Base-by-base conservation (phyloP, 1,284 basidiomycete species). In the Inonotus obliquus region DNA sequence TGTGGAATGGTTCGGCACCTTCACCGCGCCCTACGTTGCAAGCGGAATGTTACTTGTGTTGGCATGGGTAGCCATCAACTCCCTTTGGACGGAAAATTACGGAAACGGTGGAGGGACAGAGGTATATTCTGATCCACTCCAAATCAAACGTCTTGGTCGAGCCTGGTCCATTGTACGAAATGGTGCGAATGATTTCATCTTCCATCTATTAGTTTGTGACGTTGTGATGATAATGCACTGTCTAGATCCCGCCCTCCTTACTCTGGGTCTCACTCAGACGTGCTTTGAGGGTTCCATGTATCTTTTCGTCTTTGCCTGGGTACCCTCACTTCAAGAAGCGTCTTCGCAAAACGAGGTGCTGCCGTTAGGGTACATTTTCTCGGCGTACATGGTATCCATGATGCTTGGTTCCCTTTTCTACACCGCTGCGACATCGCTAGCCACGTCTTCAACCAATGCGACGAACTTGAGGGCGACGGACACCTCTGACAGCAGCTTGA, bases 271-370 rank as follows among this genome's bases (percentile, higher is more conserved):
- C 57, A 85, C 84, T 0, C 88, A 90, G 70, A 90, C 88, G 0
- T 87, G 85, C 70, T 91, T 90, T 69, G 88, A 91, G 68, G 88
- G 88, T 1, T 88, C 86, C 5, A 88, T 91, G 87, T 91, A 91
- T 71, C 80, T 91, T 61, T 91, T 90, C 72, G 89, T 91, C 66
- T 91, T 91, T 74, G 77, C 87, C 64, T 91, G 88, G 88, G 89
- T 91, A 0, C 87, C 88, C 0, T 79, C 83, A 1, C 75, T 91
- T 9, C 86, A 90, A 72, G 84, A 88, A 69, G 74, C 75, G n/a
- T 77, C 83, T 13, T 59, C 65, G 13, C 67, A 72, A 1, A 70
- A 71, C 32, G 68, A 72, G 2, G 62, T 72, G 5, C 81, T 89
- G 11, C 88, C 87, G 0, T 76, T 91, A 2, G 88, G 88, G 2